Percentiles rank a stretch among this genome's conserved stretches.
These are phyloP conservation scores for Lactarius sp. DNA, from an alignment of 768 basidiomycete genomes.

Conservation along the genomic window DNA sequence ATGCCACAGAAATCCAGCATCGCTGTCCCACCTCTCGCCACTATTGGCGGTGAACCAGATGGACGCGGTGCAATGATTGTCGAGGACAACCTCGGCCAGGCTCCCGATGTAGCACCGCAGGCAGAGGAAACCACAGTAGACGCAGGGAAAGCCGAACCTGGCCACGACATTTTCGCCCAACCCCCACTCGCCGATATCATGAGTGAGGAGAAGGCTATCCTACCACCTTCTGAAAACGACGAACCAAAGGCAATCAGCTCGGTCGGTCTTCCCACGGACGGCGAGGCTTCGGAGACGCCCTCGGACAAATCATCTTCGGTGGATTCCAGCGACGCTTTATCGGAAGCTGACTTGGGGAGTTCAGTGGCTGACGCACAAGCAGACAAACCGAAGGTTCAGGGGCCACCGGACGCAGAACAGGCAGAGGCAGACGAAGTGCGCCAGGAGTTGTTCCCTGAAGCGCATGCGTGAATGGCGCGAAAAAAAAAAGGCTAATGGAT, in stretches of 20 bases:
- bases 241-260: constrained; percentile 17
- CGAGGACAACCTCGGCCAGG: constrained; percentile 37
- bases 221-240: not conserved
- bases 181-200: constrained; percentile 43
- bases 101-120: constrained; percentile 18
- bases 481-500: not conserved
- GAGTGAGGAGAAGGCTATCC: constrained; percentile 34
- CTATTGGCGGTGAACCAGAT: constrained; percentile 48
- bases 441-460: constrained; percentile 36
- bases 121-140: constrained; percentile 38
- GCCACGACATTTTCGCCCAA: constrained; percentile 65
- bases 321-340: not conserved
- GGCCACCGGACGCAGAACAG: constrained; percentile 33
- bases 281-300: constrained; percentile 1
- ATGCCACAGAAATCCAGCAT: constrained; percentile 38
- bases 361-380: not conserved
- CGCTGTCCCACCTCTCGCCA: constrained; percentile 34
- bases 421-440: constrained; percentile 36
- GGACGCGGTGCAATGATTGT: constrained; percentile 54
- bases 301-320: constrained; percentile 3
- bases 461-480: not conserved
- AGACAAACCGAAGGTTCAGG: constrained; percentile 23
- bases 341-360: not conserved
- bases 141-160: constrained; percentile 62
- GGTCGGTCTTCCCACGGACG: not conserved